A percentile compares a stretch with the other conserved stretches of the same genome.
Evolutionary conservation across 2,329 filamentous ascomycete species (phyloP).

Genomic region (Fusarium cyanostomum): DNA sequence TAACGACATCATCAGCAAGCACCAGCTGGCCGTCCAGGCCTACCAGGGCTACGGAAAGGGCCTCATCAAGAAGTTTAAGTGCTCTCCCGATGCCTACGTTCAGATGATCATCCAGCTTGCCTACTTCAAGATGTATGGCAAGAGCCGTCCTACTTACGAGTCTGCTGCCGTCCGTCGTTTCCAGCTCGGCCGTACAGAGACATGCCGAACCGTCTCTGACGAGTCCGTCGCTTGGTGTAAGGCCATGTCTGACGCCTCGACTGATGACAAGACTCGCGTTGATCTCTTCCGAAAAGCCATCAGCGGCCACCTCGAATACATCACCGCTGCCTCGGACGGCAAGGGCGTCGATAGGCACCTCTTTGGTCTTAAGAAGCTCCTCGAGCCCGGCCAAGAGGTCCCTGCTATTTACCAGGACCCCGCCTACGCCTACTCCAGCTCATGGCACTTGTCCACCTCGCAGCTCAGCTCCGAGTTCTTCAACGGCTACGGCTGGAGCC

Average conservation of each 20-base stretch:
- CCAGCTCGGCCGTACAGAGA: constrained; percentile 96
- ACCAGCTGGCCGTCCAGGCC: constrained; percentile 92
- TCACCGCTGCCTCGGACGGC: constrained; percentile 86
- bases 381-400: constrained; percentile 81
- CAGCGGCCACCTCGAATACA: constrained; percentile 87
- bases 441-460: constrained; percentile 88
- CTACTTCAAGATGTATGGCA: constrained; percentile 99
- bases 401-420: constrained; percentile 89
- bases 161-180: constrained; percentile 94
- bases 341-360: constrained; percentile 95
- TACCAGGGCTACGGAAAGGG: constrained; percentile 99
- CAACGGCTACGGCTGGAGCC: constrained; percentile 98
- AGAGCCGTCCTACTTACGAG: constrained; percentile 97
- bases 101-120: constrained; percentile 99
- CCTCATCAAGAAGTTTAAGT: constrained; percentile 99
- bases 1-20: constrained; percentile 79
- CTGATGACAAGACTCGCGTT: constrained; percentile 71
- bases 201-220: constrained; percentile 90
- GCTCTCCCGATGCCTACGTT: constrained; percentile 95
- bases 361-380: constrained; percentile 94
- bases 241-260: constrained; percentile 77
- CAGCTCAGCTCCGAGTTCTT: constrained; percentile 97
- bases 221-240: constrained; percentile 91
- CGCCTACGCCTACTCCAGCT: constrained; percentile 81
- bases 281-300: constrained; percentile 85